Conservation (phyloP, 805 yeast species). For the Schwanniomyces polymorphus region DNA sequence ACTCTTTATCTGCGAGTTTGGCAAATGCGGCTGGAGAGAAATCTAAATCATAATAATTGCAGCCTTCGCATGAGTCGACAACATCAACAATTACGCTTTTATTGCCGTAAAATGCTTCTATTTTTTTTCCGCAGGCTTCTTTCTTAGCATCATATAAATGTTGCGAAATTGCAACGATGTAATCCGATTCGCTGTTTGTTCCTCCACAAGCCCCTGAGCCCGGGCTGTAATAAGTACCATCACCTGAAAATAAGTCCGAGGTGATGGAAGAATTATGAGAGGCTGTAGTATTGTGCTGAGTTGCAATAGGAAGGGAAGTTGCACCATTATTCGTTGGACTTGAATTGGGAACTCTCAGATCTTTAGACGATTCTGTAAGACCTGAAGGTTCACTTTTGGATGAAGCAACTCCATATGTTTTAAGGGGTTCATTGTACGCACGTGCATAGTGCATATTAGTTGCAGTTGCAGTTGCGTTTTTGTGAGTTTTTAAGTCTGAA, state of each 20-base stretch:
- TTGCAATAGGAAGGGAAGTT: background rate
- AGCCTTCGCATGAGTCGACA: constrained; percentile 58
- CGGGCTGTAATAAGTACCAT: constrained; percentile 51
- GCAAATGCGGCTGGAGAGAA: constrained; percentile 62
- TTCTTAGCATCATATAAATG: constrained; percentile 45
- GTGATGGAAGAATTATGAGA: constrained; percentile 1
- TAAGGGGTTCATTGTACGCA: too few species aligned
- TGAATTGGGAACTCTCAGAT: too few species aligned
- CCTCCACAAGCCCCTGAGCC: constrained; percentile 58
- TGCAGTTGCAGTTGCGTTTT: too few species aligned
- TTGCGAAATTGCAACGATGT: constrained; percentile 53
- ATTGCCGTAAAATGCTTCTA: constrained; percentile 46
- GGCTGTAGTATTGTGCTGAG: background rate
- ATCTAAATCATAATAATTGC: constrained; percentile 51
- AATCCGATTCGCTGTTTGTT: constrained; percentile 44
- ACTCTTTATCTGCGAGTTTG: constrained; percentile 48
- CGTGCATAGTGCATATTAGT: too few species aligned
- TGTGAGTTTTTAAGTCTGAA: too few species aligned
- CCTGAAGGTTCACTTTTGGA: too few species aligned
- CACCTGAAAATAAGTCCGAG: constrained; percentile 29
- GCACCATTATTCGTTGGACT: too few species aligned
- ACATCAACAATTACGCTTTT: constrained; percentile 57
- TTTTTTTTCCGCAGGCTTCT: constrained; percentile 54
- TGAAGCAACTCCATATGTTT: too few species aligned
- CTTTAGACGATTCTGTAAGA: too few species aligned